These are phyloP conservation scores for Microbotryomycetes sp. DNA, from an alignment of 1,284 basidiomycete species.

Conservation along the genomic window DNA sequence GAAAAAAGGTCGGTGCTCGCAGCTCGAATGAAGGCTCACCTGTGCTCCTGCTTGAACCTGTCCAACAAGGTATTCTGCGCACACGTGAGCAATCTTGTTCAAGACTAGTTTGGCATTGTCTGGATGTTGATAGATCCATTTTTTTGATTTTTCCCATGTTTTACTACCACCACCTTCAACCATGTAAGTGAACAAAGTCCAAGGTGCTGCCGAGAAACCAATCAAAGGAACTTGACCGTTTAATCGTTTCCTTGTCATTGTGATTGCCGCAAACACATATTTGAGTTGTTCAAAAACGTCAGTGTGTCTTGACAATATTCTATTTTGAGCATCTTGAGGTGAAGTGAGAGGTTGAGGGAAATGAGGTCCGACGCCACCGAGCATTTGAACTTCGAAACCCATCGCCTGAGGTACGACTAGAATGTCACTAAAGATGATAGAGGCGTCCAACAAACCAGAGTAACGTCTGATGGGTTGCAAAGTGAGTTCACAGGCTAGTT, in stretches of 20 bases:
- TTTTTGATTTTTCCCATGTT: slow-evolving; percentile 79
- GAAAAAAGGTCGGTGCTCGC: background rate
- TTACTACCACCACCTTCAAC: slow-evolving; percentile 87
- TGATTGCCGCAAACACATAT: slow-evolving; percentile 87
- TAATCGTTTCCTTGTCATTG: slow-evolving; percentile 66
- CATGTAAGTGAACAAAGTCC: slow-evolving; percentile 97
- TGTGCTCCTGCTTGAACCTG: slow-evolving; percentile 90
- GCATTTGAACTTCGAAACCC: slow-evolving; percentile 91
- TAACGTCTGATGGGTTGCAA: slow-evolving; percentile 86
- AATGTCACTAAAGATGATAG: slow-evolving; percentile 92
- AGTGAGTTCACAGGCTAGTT: slow-evolving; percentile 76
- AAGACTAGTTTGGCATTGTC: slow-evolving; percentile 71
- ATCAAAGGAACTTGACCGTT: slow-evolving; percentile 84
- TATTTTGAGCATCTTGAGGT: slow-evolving; percentile 60
- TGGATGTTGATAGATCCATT: slow-evolving; percentile 85
- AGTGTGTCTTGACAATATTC: slow-evolving; percentile 48
- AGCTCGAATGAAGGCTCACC: slow-evolving; percentile 50
- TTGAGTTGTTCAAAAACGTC: slow-evolving; percentile 75
- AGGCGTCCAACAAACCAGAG: slow-evolving; percentile 74
- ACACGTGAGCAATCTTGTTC: slow-evolving; percentile 69
- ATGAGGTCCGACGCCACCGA: slow-evolving; percentile 64
- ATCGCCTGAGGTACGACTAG: slow-evolving; percentile 92
- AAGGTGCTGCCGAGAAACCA: slow-evolving; percentile 90
- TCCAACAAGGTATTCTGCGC: slow-evolving; percentile 76
- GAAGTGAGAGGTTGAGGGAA: slow-evolving; percentile 75